phyloP scores from a whole-genome alignment of 768 basidiomycete species.

The Kwoniella pini region DNA sequence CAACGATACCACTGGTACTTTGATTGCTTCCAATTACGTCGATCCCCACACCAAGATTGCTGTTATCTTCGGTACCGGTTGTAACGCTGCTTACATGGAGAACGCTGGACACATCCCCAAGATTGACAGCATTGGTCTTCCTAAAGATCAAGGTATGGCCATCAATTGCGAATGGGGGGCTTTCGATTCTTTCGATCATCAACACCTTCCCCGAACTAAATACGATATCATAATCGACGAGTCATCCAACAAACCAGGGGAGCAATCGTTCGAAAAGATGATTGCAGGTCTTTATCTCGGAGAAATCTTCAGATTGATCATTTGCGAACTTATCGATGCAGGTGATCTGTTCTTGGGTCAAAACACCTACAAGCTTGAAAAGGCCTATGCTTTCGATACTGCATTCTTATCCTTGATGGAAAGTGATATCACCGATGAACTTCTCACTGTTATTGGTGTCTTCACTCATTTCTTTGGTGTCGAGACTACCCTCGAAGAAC shows the following conservation, averaged over 20 bases:
- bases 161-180: constrained; percentile 87
- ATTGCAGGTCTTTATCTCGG: constrained; percentile 95
- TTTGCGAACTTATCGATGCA: constrained; percentile 93
- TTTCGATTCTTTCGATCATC: constrained; percentile 93
- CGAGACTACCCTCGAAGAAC: constrained; percentile 93
- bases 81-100: constrained; percentile 99
- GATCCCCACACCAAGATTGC: constrained; percentile 88
- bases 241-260: constrained; percentile 90
- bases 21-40: constrained; percentile 96
- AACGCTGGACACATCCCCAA: constrained; percentile 81
- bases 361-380: constrained; percentile 97
- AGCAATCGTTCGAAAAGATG: constrained; percentile 80
- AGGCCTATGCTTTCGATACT: constrained; percentile 88
- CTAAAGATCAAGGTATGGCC: constrained; percentile 69
- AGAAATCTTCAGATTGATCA: constrained; percentile 90
- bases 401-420: constrained; percentile 97
- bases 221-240: constrained; percentile 92
- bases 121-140: constrained; percentile 70
- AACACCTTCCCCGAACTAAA: constrained; percentile 90
- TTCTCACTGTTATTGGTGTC: constrained; percentile 94
- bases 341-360: constrained; percentile 97
- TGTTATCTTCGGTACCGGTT: constrained; percentile 96
- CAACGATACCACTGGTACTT: constrained; percentile 96
- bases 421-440: constrained; percentile 93
- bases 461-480: constrained; percentile 96